Base-by-base conservation (phyloP, 2,329 filamentous ascomycete species). In the Calonectria leucothoes region DNA sequence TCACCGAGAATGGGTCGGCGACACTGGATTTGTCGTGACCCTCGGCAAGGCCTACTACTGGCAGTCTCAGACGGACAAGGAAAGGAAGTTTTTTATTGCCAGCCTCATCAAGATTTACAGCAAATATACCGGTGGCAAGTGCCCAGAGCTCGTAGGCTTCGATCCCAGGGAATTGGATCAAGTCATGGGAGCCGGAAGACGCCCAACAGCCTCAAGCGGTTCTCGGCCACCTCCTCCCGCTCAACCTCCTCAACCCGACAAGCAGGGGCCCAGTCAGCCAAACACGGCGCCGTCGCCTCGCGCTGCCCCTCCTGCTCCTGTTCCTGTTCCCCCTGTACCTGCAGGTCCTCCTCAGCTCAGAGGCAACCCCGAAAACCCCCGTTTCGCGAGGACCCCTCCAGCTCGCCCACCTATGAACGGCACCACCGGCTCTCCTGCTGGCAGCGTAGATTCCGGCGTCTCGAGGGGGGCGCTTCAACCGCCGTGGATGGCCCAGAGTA, bases 21-120 rank as follows among this genome's bases (percentile, higher is more conserved):
- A 93, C 71, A 91, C 92, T 55, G 97, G 97, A 20, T 98, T 99
- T 82, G 88, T 94, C 31, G 95, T 98, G 65, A 97, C 93, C 1
- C 91, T 99, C 33, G 93, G 94, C 31, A 99, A 99, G 84, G 94
- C 95, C 0, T 99, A 99, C 85, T 99, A 97, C 84, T 99, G 97
- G 97, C 92, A 98, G 84, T 95, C 97, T 39, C 93, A 95, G 76
- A 97, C 95, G 0, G 91, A 94, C 67, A 98, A 98, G 86, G 97
- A 99, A 86, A 98, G 98, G 88, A 96, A 98, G 82, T 98, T 98
- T 86, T 99, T 99, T 85, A 97, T 99, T 81, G 95, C 94, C 39
- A 98, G 96, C 84, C 86, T 98, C 78, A 92, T 98, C 82, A 99
- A 98, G 85, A 98, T 99, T 77, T 99, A 94, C 83, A 93, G 93